Conservation (phyloP, 2,329 filamentous ascomycete species). For the Albifimbria verrucaria region DNA sequence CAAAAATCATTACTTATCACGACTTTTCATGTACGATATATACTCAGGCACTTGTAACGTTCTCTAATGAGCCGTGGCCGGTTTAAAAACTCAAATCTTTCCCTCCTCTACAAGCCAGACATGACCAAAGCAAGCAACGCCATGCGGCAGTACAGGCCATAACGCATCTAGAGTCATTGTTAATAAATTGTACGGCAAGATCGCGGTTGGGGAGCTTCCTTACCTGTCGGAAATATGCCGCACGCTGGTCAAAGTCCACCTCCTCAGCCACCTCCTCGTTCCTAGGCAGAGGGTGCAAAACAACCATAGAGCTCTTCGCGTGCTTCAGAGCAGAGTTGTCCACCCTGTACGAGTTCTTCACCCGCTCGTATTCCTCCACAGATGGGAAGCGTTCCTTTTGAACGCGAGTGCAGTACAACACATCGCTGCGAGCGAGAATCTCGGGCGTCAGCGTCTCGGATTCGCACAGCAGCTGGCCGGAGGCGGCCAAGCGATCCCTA, state of each 20-base stretch:
- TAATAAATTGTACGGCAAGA: slow-evolving; percentile 32
- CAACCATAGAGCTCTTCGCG: slow-evolving; percentile 88
- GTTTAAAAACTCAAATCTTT: slow-evolving; percentile 1
- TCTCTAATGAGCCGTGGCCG: neutral
- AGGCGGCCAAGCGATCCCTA: slow-evolving; percentile 64
- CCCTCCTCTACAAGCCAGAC: slow-evolving; percentile 32
- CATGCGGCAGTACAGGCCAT: slow-evolving; percentile 98
- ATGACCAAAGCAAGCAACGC: slow-evolving; percentile 92
- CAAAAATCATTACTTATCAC: neutral
- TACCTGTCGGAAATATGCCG: slow-evolving; percentile 99
- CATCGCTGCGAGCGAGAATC: slow-evolving; percentile 81
- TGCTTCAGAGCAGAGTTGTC: slow-evolving; percentile 87
- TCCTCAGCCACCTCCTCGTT: slow-evolving; percentile 94
- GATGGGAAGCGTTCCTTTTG: slow-evolving; percentile 95
- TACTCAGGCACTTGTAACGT: neutral
- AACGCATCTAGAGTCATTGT: slow-evolving; percentile 72
- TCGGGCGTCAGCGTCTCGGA: slow-evolving; percentile 79
- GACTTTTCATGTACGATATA: neutral
- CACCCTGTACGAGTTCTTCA: slow-evolving; percentile 86
- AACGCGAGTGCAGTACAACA: slow-evolving; percentile 94
- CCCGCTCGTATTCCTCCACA: slow-evolving; percentile 73
- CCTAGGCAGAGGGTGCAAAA: slow-evolving; percentile 92
- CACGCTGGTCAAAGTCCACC: slow-evolving; percentile 94
- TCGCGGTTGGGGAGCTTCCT: slow-evolving; percentile 35
- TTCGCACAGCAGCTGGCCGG: slow-evolving; percentile 75